A percentile compares a stretch with the other conserved stretches of the same genome.
phyloP scores from a whole-genome alignment of 108 stramenopile species.

The Pseudonitzschia delicatissima region DNA sequence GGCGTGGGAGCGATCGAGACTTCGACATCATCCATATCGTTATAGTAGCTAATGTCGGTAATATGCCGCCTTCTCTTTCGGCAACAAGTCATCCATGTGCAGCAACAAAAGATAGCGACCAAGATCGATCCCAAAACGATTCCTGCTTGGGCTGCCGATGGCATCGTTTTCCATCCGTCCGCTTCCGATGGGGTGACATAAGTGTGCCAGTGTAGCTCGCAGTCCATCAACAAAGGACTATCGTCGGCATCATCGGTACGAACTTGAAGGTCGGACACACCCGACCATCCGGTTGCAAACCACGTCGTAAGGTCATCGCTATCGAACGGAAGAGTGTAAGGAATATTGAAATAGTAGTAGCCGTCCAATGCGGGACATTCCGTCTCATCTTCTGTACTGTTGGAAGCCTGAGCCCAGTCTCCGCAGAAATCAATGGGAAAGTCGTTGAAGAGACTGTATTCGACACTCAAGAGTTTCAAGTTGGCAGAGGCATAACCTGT shows the following conservation, averaged over 20 bases:
- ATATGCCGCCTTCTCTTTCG: constrained; percentile 12
- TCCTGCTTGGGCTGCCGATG: constrained; percentile 29
- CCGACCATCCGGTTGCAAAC: constrained; percentile 42
- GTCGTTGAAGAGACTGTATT: constrained; percentile 27
- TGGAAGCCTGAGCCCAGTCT: constrained; percentile 17
- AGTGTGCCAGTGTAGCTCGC: constrained; percentile 27
- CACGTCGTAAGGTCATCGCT: constrained; percentile 27
- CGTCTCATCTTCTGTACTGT: background rate
- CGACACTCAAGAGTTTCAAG: constrained; percentile 29
- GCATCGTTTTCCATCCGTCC: constrained; percentile 19
- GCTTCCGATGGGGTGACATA: constrained; percentile 22
- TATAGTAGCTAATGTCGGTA: constrained; percentile 16
- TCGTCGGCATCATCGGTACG: background rate
- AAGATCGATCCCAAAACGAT: constrained; percentile 15
- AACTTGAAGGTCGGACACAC: constrained; percentile 21
- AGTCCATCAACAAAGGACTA: constrained; percentile 12
- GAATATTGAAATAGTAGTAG: constrained; percentile 25
- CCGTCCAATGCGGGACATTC: constrained; percentile 35
- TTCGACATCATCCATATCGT: background rate
- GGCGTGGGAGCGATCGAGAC: too few species aligned
- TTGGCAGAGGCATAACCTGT: constrained; percentile 27
- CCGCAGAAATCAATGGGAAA: constrained; percentile 35
- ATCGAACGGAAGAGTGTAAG: constrained; percentile 26
- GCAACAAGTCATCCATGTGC: constrained; percentile 19
- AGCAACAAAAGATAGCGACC: constrained; percentile 13